Evolutionary conservation across 2,329 filamentous ascomycete genomes (phyloP).

Genomic region (Elsinoe necatrix): DNA sequence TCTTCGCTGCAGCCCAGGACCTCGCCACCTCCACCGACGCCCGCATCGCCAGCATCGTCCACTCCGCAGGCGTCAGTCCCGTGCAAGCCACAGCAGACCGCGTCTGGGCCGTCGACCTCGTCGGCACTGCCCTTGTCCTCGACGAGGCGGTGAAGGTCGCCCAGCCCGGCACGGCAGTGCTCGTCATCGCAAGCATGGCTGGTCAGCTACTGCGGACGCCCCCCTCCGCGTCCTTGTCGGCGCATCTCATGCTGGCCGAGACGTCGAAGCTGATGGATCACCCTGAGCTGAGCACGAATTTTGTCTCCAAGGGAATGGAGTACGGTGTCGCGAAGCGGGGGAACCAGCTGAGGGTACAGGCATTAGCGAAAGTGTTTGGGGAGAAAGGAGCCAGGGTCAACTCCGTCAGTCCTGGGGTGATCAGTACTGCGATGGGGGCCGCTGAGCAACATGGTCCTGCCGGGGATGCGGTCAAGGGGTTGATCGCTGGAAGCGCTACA

Average conservation of each 20-base stretch:
- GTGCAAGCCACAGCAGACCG: neutral
- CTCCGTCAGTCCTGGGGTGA: neutral
- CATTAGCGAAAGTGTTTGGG: neutral
- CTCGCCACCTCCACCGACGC: neutral
- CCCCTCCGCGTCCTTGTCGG: neutral
- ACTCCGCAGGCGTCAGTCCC: neutral
- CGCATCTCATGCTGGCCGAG: neutral
- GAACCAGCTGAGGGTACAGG: neutral
- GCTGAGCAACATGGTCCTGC: neutral
- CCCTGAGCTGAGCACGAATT: neutral
- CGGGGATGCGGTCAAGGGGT: neutral
- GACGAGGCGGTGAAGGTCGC: neutral
- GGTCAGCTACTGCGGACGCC: neutral
- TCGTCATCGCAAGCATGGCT: neutral
- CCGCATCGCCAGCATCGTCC: neutral
- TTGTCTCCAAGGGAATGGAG: neutral
- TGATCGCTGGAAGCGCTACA: neutral
- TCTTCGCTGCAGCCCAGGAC: neutral
- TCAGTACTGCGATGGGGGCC: neutral
- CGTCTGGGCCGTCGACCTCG: neutral
- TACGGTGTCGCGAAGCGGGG: conserved; percentile 3
- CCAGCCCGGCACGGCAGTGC: neutral
- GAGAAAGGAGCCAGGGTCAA: conserved; percentile 8
- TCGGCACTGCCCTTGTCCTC: neutral
- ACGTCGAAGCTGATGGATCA: neutral